Base-by-base conservation (phyloP, 495 filamentous ascomycete genomes). In the Aspergillus steynii region DNA sequence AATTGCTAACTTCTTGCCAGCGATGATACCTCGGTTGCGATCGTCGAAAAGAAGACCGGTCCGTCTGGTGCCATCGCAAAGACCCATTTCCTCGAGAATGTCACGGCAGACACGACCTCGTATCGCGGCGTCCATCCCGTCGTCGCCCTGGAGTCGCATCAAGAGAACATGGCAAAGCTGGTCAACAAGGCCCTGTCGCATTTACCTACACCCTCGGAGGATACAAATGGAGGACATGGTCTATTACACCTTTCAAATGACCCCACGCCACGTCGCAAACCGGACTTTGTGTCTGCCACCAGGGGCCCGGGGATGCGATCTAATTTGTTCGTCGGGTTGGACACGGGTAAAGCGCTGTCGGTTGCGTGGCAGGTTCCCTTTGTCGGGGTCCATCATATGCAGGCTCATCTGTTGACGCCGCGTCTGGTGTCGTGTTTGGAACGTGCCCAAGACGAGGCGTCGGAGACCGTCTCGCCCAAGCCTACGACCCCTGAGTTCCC, bases 311-410 rank as follows among this genome's bases (percentile, higher is more conserved):
- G 95, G 5, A 96, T 99, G 90, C 76, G 82, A 2, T 78, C 88
- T 14, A 87, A 87, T 65, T 79, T 99, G 4, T 80, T 85, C 4
- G 81, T 86, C 5, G 95, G 95, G 0, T 68, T 97, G 4, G 89
- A 95, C 70, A 89, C 85, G 1, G 95, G 92, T 20, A 97, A 98
- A 73, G 95, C 90, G 2, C 83, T 99, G 4, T 88, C 93, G 1
- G 76, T 90, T 29, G 93, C 89, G 37, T 94, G 89, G 90, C 81
- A 88, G 53, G 78, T 92, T 2, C 92, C 93, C 3, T 74, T 98
- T 29, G 70, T 97, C 2, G 95, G 85, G 0, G 91, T 97, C 0
- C 87, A 99, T 67, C 95, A 99, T 72, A 98, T 99, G 95, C 93
- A 97, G 70, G 95, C 94, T 14, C 95, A 99, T 72, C 86, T 93